Conservation (phyloP, 2,329 filamentous ascomycete genomes). For the Fusarium sp. region DNA sequence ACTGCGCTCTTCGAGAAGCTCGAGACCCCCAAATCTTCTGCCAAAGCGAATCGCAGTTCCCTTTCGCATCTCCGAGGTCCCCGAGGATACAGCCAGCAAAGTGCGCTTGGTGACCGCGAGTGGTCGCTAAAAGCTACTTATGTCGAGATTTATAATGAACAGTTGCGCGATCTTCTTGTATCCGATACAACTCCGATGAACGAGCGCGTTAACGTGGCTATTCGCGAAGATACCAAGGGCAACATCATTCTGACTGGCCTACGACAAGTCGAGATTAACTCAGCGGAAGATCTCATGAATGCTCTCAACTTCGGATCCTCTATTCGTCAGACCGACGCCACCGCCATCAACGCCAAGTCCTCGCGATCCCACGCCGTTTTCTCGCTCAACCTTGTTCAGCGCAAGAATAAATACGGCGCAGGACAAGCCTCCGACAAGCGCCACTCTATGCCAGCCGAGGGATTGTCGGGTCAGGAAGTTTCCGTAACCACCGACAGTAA, state of each 20-base stretch:
- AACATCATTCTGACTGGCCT: constrained; percentile 94
- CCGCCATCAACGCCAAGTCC: constrained; percentile 96
- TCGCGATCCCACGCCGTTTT: constrained; percentile 98
- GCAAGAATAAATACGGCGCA: constrained; percentile 69
- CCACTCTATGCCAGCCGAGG: constrained; percentile 86
- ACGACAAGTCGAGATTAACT: constrained; percentile 88
- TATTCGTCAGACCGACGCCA: constrained; percentile 96
- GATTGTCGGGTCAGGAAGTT: constrained; percentile 73
- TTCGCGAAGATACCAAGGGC: constrained; percentile 93
- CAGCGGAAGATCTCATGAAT: constrained; percentile 88
- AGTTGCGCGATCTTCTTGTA: constrained; percentile 88
- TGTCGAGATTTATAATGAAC: constrained; percentile 98
- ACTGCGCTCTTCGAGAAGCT: constrained; percentile 89
- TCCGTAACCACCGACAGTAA: constrained; percentile 95
- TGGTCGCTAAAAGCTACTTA: constrained; percentile 97
- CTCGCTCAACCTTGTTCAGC: constrained; percentile 91
- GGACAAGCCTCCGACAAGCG: constrained; percentile 79
- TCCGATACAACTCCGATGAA: constrained; percentile 75
- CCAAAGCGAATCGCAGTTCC: constrained; percentile 68
- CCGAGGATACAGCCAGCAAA: constrained; percentile 69
- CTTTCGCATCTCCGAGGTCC: constrained; percentile 85
- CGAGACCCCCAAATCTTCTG: constrained; percentile 63
- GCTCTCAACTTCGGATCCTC: constrained; percentile 92
- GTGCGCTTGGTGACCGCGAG: constrained; percentile 73
- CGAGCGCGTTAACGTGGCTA: constrained; percentile 85